phyloP scores from a whole-genome alignment of 2,329 filamentous ascomycete genomes.

The Botrytis sinoallii region DNA sequence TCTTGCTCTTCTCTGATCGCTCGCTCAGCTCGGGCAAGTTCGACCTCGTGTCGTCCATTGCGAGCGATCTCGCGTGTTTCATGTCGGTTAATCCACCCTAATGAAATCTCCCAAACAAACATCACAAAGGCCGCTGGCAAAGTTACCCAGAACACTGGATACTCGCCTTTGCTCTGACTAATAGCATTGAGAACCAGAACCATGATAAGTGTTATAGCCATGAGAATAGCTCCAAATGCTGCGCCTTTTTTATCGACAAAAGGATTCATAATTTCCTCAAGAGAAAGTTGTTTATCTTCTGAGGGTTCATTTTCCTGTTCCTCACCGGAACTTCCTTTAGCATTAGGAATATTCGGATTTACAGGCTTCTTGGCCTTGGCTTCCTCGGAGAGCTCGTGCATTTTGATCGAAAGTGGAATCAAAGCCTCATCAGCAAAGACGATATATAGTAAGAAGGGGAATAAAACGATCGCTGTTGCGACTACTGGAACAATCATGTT shows the following conservation, averaged over 20 bases:
- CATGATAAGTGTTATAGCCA: constrained; percentile 64
- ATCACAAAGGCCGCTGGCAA: constrained; percentile 65
- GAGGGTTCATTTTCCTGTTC: constrained; percentile 46
- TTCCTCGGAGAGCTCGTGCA: constrained; percentile 63
- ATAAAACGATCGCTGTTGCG: constrained; percentile 64
- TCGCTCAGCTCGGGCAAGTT: constrained; percentile 43
- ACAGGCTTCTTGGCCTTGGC: constrained; percentile 54
- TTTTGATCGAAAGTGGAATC: constrained; percentile 63
- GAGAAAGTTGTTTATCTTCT: constrained; percentile 54
- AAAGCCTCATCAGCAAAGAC: constrained; percentile 63
- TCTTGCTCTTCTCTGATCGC: constrained; percentile 37
- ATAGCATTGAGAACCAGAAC: constrained; percentile 64
- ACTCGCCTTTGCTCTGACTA: constrained; percentile 47
- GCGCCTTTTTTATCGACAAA: constrained; percentile 67
- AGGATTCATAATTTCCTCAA: constrained; percentile 74
- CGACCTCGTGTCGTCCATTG: constrained; percentile 50
- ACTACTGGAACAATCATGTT: constrained; percentile 74
- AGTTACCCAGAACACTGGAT: constrained; percentile 66
- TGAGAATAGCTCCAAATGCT: constrained; percentile 60
- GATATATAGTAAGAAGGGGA: constrained; percentile 67
- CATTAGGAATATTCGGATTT: constrained; percentile 70
- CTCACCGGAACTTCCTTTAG: constrained; percentile 53
- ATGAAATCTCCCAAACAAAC: constrained; percentile 63
- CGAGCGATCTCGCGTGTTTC: constrained; percentile 62
- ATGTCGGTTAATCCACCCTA: constrained; percentile 60